Evolutionary conservation across 2,329 filamentous ascomycete species (phyloP).

Genomic region (Teratosphaeria epicoccoides): DNA sequence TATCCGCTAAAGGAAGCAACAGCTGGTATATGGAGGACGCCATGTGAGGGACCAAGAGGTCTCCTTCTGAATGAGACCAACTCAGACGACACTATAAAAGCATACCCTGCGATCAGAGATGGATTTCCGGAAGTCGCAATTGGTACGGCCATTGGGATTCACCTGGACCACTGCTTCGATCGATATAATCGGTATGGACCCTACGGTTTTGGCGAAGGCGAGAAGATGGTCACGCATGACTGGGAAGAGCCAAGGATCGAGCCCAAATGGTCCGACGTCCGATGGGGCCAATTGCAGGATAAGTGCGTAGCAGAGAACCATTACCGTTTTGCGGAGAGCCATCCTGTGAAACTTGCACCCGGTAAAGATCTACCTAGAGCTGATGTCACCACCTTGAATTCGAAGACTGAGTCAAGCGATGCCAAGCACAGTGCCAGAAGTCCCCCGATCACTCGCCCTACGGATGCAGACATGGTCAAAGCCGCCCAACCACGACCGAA

Average conservation of each 20-base stretch:
- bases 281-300: conserved; percentile 62
- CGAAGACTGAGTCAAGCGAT: neutral
- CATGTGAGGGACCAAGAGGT: conserved; percentile 53
- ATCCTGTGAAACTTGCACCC: conserved; percentile 26
- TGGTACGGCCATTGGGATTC: conserved; percentile 54
- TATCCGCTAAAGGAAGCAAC: conserved; percentile 54
- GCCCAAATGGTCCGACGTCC: conserved; percentile 52
- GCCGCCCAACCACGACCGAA: conserved; percentile 21
- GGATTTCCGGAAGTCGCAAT: conserved; percentile 51
- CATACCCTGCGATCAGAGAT: conserved; percentile 47
- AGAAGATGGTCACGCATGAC: conserved; percentile 25
- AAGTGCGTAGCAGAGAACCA: conserved; percentile 56
- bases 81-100: conserved; percentile 53
- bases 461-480: conserved; percentile 2
- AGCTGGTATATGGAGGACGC: conserved; percentile 34
- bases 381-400: neutral
- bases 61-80: conserved; percentile 40
- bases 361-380: conserved; percentile 13
- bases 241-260: conserved; percentile 26
- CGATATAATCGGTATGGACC: conserved; percentile 41
- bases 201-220: conserved; percentile 47
- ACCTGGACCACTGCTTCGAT: conserved; percentile 57
- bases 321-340: conserved; percentile 43
- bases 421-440: neutral
- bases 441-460: neutral